Base-by-base conservation (phyloP, 208 protist genomes). In the Leishmania tropica region DNA sequence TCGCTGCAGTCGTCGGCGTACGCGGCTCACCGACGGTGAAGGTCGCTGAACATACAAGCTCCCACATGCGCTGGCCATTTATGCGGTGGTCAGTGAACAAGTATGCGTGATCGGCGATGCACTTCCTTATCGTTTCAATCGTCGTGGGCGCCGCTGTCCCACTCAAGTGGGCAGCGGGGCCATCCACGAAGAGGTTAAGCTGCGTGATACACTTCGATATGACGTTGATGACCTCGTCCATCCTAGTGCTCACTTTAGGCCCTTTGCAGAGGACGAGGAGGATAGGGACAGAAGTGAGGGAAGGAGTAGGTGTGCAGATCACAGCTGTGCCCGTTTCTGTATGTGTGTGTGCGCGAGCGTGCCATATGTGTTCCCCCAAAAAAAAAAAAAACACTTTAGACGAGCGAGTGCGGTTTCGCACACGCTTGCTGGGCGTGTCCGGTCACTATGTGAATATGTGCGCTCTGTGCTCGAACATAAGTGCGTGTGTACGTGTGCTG, bases 171-270 rank as follows among this genome's bases (percentile, higher is more conserved):
- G 62, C 76, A 72, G 76, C 58, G 11, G 42, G 60, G 28, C 58
- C 75, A 79, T 68, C 15, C 28, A 67, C 60, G 31, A 67, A 21
- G 60, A 60, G 17, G 5, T 19, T 58, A 40, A 79, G 75, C 51
- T 67, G 75, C 17, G 53, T 48, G 75, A 79, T 54, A 60, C 75
- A 79, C 54, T 67, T 79, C 42, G 8, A 37, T 28, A 79, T 31
- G 35, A 53, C 60, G 45, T 7, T 48, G 58, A 79, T 60, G 53
- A 79, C 75, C 64, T 76, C 62, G 54, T 81, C 77, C 70, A 40
- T 24, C 13, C 60, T 56, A 60, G 40, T 79, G 56, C 76, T 77
- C 65, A n/a, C 42, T 73, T 6, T 86, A 35, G 73, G 48, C 6
- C 37, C 7, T 42, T 64, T 70, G 2, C 24, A 19, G 47, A 24